Percentiles rank a stretch among this genome's conserved stretches.
These are phyloP conservation scores for Nakazawaea pomicola DNA, from an alignment of 805 yeast species.

Conservation along the genomic window DNA sequence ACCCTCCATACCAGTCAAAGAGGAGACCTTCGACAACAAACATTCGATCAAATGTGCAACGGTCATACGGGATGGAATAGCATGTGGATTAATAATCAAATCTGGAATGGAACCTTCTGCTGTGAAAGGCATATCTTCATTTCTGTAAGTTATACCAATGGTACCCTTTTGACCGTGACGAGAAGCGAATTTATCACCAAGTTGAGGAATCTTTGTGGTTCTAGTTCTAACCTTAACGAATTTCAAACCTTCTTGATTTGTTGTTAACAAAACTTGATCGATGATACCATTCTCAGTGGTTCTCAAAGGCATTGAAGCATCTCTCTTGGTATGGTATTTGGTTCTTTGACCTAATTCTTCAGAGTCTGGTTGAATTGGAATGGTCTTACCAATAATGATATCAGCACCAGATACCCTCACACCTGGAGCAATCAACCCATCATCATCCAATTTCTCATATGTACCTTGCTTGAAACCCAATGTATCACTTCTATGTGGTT, in stretches of 20 bases:
- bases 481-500: conserved; percentile 93
- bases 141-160: conserved; percentile 96
- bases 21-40: conserved; percentile 89
- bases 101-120: conserved; percentile 97
- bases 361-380: conserved; percentile 98
- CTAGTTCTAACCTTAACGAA: conserved; percentile 98
- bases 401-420: conserved; percentile 98
- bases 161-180: conserved; percentile 99
- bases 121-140: conserved; percentile 98
- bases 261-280: conserved; percentile 93
- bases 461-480: conserved; percentile 96
- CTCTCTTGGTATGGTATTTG: conserved; percentile 96
- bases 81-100: conserved; percentile 96
- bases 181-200: conserved; percentile 98
- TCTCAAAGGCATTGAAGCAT: conserved; percentile 96
- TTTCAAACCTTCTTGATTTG: conserved; percentile 96
- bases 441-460: conserved; percentile 96
- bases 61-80: conserved; percentile 99
- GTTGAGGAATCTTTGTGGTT: conserved; percentile 97
- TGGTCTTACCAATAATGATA: conserved; percentile 96
- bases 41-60: conserved; percentile 99
- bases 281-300: conserved; percentile 97
- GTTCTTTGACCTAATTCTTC: conserved; percentile 99
- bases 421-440: conserved; percentile 97
- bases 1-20: conserved; percentile 95